Percentiles rank a stretch among this genome's conserved stretches.
Evolutionary conservation across 2,329 filamentous ascomycete genomes (phyloP).

Genomic region (Calonectria fujianensis): DNA sequence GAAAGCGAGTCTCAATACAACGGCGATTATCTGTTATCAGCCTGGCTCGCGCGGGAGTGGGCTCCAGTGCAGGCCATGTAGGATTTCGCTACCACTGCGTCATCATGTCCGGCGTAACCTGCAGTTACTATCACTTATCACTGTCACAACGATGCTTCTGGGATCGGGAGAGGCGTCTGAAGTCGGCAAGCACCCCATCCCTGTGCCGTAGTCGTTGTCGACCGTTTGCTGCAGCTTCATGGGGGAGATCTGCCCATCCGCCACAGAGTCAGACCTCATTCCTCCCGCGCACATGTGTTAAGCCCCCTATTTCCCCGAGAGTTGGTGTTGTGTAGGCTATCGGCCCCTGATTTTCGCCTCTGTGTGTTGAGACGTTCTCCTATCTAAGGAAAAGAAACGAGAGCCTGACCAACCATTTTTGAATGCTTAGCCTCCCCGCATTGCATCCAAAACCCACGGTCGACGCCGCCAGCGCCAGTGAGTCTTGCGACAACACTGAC

Average conservation of each 20-base stretch:
- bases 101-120: conserved; percentile 32
- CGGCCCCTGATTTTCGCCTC: conserved; percentile 27
- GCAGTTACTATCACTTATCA: conserved; percentile 36
- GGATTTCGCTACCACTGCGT: conserved; percentile 33
- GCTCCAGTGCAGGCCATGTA: conserved; percentile 3
- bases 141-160: conserved; percentile 20
- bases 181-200: conserved; percentile 31
- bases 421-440: conserved; percentile 21
- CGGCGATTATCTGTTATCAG: not conserved
- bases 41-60: conserved; percentile 3
- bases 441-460: conserved; percentile 40
- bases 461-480: conserved; percentile 20
- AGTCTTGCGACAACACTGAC: conserved; percentile 32
- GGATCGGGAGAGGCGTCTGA: conserved; percentile 41
- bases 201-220: conserved; percentile 35
- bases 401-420: conserved; percentile 34
- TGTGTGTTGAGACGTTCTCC: conserved; percentile 19
- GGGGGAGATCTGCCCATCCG: conserved; percentile 40
- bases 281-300: conserved; percentile 27
- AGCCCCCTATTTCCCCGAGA: conserved; percentile 25
- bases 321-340: conserved; percentile 13
- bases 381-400: conserved; percentile 28
- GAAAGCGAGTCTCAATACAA: not conserved
- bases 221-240: conserved; percentile 44
- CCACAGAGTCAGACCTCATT: conserved; percentile 40